Percentiles rank a stretch among this genome's conserved stretches.
phyloP scores from a whole-genome alignment of 495 filamentous ascomycete genomes.

The Penicillium herquei region DNA sequence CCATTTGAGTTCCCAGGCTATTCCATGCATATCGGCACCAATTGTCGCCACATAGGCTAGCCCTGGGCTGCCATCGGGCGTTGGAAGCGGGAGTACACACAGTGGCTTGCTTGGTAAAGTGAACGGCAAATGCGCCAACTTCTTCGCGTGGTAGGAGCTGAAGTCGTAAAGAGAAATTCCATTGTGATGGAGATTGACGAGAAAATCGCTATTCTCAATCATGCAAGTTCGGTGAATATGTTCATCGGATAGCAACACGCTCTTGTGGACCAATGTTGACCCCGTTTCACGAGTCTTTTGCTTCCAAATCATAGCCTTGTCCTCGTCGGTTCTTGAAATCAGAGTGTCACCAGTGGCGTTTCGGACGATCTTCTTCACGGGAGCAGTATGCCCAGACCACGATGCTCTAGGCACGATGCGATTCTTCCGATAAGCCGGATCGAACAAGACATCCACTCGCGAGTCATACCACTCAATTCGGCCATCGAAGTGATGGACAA shows the following conservation, averaged over 20 bases:
- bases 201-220: conserved; percentile 69
- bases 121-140: conserved; percentile 60
- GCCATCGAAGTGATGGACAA: conserved; percentile 87
- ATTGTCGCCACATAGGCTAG: conserved; percentile 73
- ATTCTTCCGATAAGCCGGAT: conserved; percentile 65
- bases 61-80: conserved; percentile 49
- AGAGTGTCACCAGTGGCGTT: conserved; percentile 77
- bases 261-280: conserved; percentile 63
- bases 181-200: conserved; percentile 78
- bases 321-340: conserved; percentile 74
- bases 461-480: conserved; percentile 77
- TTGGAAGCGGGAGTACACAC: conserved; percentile 76
- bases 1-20: conserved; percentile 78
- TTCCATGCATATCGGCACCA: conserved; percentile 75
- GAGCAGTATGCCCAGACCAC: conserved; percentile 82
- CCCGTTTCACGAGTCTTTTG: conserved; percentile 50
- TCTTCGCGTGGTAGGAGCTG: conserved; percentile 51
- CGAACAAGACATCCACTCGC: conserved; percentile 77
- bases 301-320: conserved; percentile 82
- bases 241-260: conserved; percentile 63
- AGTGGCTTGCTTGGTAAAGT: conserved; percentile 68
- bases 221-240: conserved; percentile 84
- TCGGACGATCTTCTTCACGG: conserved; percentile 80
- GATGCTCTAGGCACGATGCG: conserved; percentile 58
- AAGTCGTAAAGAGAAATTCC: conserved; percentile 81